phyloP scores from a whole-genome alignment of 345 rosid genomes.

The Xanthoceras sorbifolium region DNA sequence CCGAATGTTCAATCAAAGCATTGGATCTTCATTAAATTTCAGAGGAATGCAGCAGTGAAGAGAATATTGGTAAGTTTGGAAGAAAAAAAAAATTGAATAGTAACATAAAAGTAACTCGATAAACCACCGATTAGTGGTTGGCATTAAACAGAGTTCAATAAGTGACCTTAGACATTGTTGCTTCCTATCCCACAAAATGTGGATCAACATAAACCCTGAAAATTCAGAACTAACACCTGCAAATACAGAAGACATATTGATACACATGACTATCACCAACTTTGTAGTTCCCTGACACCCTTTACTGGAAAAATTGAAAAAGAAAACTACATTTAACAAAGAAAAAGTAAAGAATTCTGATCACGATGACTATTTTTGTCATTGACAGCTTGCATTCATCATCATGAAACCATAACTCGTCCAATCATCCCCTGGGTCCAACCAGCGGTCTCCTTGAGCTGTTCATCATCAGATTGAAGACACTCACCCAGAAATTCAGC shows the following conservation, averaged over 20 bases:
- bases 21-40: neutral
- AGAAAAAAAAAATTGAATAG: neutral
- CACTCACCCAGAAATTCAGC: slow-evolving; percentile 70
- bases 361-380: slow-evolving; percentile 1
- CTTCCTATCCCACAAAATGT: slow-evolving; percentile 11
- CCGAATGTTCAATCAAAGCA: neutral
- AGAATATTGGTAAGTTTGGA: neutral
- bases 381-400: slow-evolving; percentile 1
- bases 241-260: slow-evolving; percentile 18
- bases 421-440: slow-evolving; percentile 92
- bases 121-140: slow-evolving; percentile 43
- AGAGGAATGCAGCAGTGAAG: neutral
- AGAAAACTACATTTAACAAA: slow-evolving; percentile 4
- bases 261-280: slow-evolving; percentile 13
- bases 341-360: slow-evolving; percentile 1
- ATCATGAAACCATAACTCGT: slow-evolving; percentile 63
- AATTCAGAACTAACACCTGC: slow-evolving; percentile 10
- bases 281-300: slow-evolving; percentile 18
- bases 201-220: slow-evolving; percentile 18
- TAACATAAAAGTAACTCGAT: slow-evolving; percentile 28
- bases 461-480: slow-evolving; percentile 78
- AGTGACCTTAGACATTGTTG: slow-evolving; percentile 15
- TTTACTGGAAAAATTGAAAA: slow-evolving; percentile 24
- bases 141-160: slow-evolving; percentile 28
- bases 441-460: slow-evolving; percentile 79